Percentiles rank a stretch among this genome's conserved stretches.
These are phyloP conservation scores for Dysphania ambrosioides DNA, from an alignment of 148 eudicot genomes.

Conservation along the genomic window DNA sequence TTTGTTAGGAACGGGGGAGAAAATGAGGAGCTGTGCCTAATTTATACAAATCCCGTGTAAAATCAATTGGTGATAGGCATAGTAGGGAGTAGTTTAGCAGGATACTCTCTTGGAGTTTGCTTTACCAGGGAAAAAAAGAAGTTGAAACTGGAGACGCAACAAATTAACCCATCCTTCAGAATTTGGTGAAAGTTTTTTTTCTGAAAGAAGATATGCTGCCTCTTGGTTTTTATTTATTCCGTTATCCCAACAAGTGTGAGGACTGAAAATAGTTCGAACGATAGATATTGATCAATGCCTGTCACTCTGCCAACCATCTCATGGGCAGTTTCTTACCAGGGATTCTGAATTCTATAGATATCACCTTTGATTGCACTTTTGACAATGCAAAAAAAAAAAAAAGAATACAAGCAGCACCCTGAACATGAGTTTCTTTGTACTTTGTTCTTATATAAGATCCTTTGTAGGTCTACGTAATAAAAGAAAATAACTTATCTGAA, in stretches of 20 bases:
- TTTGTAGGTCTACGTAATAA: conserved; percentile 44
- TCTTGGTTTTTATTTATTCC: background rate
- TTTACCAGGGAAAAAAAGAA: too few relatives aligned
- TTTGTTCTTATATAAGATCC: background rate
- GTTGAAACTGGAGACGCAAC: background rate
- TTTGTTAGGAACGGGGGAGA: background rate
- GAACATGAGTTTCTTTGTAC: background rate
- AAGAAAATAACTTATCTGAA: conserved; percentile 38
- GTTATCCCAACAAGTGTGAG: background rate
- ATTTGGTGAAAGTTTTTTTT: background rate
- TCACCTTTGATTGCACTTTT: background rate
- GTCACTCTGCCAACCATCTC: too few relatives aligned
- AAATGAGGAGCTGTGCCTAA: background rate
- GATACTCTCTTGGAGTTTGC: too few relatives aligned
- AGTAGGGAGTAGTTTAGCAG: too few relatives aligned
- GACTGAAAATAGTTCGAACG: background rate
- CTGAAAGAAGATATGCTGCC: background rate
- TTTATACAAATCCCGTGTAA: too few relatives aligned
- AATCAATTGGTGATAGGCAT: too few relatives aligned
- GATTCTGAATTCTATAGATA: background rate
- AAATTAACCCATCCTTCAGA: background rate
- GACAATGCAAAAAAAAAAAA: background rate
- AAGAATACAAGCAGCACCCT: background rate
- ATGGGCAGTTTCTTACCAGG: too few relatives aligned
- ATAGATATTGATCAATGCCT: too few relatives aligned